phyloP scores from a whole-genome alignment of 2,329 filamentous ascomycete genomes.

The Aureobasidium leucospermi region DNA sequence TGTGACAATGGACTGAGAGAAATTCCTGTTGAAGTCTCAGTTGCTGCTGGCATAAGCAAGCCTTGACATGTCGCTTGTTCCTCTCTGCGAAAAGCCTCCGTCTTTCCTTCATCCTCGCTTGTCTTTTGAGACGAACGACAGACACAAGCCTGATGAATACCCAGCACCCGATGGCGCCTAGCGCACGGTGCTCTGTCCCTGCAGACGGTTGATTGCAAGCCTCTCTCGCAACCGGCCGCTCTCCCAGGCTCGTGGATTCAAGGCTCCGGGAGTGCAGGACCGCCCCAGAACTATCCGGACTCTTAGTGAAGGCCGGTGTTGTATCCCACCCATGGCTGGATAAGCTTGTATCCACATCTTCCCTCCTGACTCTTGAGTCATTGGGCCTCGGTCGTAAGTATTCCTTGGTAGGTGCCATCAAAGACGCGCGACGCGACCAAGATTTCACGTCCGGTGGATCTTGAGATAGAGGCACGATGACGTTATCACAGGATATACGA shows the following conservation, averaged over 20 bases:
- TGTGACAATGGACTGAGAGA: slow-evolving; percentile 3
- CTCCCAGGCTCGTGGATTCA: not conserved
- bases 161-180: not conserved
- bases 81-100: not conserved
- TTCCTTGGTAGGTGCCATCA: not conserved
- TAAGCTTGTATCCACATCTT: not conserved
- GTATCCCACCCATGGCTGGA: slow-evolving; percentile 3
- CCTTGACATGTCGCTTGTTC: not conserved
- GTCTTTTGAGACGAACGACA: not conserved
- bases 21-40: not conserved
- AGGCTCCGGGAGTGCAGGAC: not conserved
- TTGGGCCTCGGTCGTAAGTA: not conserved
- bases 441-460: not conserved
- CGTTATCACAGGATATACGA: not conserved
- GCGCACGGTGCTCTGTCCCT: not conserved
- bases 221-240: not conserved
- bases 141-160: not conserved
- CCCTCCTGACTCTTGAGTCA: not conserved
- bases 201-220: not conserved
- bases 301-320: not conserved
- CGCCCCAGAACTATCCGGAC: not conserved
- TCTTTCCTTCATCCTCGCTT: not conserved
- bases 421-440: slow-evolving; percentile 6
- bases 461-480: not conserved
- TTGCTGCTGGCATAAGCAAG: not conserved